Evolutionary conservation across 2,329 filamentous ascomycete species (phyloP).

Genomic region (Leptographium lundbergii): DNA sequence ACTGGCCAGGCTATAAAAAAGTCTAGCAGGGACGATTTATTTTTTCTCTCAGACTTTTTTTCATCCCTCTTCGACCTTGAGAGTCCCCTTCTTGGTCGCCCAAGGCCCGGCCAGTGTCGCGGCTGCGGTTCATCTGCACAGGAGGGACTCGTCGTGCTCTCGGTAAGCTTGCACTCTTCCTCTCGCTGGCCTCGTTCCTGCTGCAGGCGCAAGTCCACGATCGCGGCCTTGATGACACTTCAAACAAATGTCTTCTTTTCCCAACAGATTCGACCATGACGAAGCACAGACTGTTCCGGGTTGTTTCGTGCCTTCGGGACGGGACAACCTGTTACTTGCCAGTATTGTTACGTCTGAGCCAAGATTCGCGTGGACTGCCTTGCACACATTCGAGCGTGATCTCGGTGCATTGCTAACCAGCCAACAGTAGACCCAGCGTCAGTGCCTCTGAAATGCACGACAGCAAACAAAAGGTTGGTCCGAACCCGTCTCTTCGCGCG

Average conservation of each 20-base stretch:
- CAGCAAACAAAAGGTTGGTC: constrained; percentile 19
- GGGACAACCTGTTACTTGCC: constrained; percentile 72
- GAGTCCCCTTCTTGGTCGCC: not conserved
- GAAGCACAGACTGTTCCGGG: constrained; percentile 58
- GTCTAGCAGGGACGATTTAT: not conserved
- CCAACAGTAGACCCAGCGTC: not conserved
- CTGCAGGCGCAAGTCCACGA: constrained; percentile 2
- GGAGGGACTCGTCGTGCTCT: not conserved
- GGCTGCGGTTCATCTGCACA: not conserved
- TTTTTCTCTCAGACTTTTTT: not conserved
- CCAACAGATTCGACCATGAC: constrained; percentile 81
- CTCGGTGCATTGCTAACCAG: not conserved
- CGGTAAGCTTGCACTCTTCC: not conserved
- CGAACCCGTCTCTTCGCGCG: not conserved
- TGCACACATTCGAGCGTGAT: not conserved
- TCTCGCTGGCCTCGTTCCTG: not conserved
- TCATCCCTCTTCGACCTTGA: not conserved
- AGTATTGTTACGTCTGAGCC: constrained; percentile 44
- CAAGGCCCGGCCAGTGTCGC: not conserved
- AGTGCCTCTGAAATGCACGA: not conserved
- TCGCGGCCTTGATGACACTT: constrained; percentile 56
- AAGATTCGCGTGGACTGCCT: not conserved
- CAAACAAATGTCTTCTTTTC: constrained; percentile 68
- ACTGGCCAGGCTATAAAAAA: not conserved
- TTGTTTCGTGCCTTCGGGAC: constrained; percentile 32